Conservation (phyloP, 768 basidiomycete genomes). For the Strobilomyces confusus region DNA sequence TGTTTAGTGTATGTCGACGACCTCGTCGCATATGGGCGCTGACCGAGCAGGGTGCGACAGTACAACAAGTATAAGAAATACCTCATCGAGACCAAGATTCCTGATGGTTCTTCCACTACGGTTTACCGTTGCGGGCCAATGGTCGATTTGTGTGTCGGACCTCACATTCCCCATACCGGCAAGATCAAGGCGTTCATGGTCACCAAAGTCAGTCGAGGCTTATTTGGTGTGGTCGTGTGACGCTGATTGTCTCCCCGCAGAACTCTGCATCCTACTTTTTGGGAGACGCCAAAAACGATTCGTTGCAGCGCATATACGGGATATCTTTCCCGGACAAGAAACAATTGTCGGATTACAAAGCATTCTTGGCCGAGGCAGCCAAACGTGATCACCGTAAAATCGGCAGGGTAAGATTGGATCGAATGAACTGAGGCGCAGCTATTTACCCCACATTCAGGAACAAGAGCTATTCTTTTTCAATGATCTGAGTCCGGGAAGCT, state of each 20-base stretch:
- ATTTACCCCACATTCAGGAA: conserved; percentile 44
- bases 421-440: neutral
- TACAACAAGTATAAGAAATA: conserved; percentile 80
- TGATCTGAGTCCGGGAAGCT: conserved; percentile 84
- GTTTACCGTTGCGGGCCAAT: conserved; percentile 99
- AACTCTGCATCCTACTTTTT: conserved; percentile 99
- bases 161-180: conserved; percentile 97
- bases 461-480: conserved; percentile 99
- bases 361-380: conserved; percentile 95
- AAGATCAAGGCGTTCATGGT: conserved; percentile 97
- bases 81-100: neutral
- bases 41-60: conserved; percentile 38
- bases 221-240: neutral
- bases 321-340: conserved; percentile 99
- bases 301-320: conserved; percentile 94
- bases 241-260: conserved; percentile 34
- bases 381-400: conserved; percentile 97
- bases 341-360: conserved; percentile 91
- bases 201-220: conserved; percentile 63
- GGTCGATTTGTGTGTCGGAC: conserved; percentile 95
- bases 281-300: conserved; percentile 88
- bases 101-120: conserved; percentile 81
- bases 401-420: conserved; percentile 54
- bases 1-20: conserved; percentile 79
- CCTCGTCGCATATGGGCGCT: neutral